phyloP scores from a whole-genome alignment of 495 filamentous ascomycete genomes.

The Podospora anserina region DNA sequence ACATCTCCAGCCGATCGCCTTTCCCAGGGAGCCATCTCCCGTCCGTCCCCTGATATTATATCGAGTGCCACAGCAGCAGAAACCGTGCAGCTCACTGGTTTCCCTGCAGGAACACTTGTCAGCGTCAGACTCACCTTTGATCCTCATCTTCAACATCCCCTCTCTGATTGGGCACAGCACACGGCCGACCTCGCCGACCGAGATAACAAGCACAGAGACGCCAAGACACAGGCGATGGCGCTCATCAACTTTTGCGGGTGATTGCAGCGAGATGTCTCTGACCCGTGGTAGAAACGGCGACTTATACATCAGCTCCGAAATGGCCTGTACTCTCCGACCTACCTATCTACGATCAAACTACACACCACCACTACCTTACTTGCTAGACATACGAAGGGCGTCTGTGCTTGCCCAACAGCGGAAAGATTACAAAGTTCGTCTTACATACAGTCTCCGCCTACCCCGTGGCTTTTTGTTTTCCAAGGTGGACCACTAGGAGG shows the following conservation, averaged over 20 bases:
- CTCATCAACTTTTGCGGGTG: not conserved
- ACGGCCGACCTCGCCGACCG: not conserved
- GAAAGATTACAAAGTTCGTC: not conserved
- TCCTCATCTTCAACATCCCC: not conserved
- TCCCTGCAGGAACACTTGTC: slow-evolving; percentile 3
- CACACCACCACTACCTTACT: not conserved
- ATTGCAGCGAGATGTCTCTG: not conserved
- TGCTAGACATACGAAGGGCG: not conserved
- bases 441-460: not conserved
- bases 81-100: slow-evolving; percentile 7
- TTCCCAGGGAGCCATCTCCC: not conserved
- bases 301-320: not conserved
- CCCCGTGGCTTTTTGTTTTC: not conserved
- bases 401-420: not conserved
- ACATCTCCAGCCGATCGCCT: slow-evolving; percentile 4
- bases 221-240: not conserved
- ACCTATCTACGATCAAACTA: not conserved
- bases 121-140: not conserved
- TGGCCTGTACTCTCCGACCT: not conserved
- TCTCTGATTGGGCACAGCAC: slow-evolving; percentile 1
- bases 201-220: not conserved
- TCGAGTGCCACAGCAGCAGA: slow-evolving; percentile 6
- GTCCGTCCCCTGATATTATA: not conserved
- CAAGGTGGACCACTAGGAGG: not conserved
- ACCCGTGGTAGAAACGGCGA: not conserved